phyloP scores from a whole-genome alignment of 139 green algal genomes.

The Coelastrella sp. region DNA sequence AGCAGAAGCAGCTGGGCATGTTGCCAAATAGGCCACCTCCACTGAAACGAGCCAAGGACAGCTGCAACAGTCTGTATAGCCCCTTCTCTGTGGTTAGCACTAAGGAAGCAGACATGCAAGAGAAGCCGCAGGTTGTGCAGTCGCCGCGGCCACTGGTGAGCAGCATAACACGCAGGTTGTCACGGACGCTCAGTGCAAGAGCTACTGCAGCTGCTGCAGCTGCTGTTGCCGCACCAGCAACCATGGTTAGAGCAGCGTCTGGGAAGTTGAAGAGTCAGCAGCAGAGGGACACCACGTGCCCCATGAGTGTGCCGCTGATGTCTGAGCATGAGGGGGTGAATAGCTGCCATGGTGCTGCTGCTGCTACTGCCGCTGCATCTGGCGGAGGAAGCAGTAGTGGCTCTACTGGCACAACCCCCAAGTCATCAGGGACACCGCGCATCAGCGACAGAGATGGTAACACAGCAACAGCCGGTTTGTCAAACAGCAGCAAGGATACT shows the following conservation, averaged over 20 bases:
- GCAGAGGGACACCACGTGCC: neutral
- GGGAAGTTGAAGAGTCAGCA: neutral
- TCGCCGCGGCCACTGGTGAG: neutral
- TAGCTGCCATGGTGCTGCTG: neutral
- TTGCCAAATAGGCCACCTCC: neutral
- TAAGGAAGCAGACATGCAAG: neutral
- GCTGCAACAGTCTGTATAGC: constrained; percentile 7
- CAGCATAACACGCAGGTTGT: constrained; percentile 18
- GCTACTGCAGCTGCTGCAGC: constrained; percentile 19
- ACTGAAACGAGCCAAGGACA: constrained; percentile 23
- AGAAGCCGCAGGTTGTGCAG: constrained; percentile 27
- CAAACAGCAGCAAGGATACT: too few relatives aligned
- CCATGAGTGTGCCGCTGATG: neutral
- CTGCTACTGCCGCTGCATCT: neutral
- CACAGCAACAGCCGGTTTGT: too few relatives aligned
- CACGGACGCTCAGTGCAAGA: neutral
- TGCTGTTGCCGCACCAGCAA: neutral
- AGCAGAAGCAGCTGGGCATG: neutral
- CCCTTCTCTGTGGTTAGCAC: neutral
- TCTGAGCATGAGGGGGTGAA: neutral
- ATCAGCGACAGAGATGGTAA: too few relatives aligned
- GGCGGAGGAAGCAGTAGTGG: neutral
- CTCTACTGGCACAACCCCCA: neutral
- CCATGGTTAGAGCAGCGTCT: neutral
- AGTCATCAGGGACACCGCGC: neutral